phyloP scores from a whole-genome alignment of 176 grass and related monocot genomes.

The Carex parvula region DNA sequence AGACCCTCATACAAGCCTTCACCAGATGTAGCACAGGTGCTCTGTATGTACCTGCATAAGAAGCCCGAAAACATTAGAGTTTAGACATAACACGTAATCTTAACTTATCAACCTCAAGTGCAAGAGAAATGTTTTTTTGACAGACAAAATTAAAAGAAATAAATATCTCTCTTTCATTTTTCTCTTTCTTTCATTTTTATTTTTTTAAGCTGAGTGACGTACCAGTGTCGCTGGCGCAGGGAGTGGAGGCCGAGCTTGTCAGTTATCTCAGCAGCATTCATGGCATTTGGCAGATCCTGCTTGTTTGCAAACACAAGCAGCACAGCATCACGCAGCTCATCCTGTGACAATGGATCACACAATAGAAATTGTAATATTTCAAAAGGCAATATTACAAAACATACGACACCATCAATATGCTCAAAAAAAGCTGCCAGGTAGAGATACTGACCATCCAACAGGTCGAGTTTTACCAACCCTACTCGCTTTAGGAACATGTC shows the following conservation, averaged over 20 bases:
- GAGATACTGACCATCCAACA: neutral
- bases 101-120: neutral
- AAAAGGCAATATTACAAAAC: neutral
- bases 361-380: neutral
- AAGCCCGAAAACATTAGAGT: neutral
- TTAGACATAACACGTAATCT: neutral
- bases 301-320: conserved; percentile 27
- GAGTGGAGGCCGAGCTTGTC: conserved; percentile 29
- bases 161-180: neutral
- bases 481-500: neutral
- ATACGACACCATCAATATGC: neutral
- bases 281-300: conserved; percentile 30
- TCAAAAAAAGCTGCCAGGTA: neutral
- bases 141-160: neutral
- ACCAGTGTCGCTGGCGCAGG: conserved; percentile 26
- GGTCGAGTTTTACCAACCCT: neutral
- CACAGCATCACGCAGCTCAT: conserved; percentile 28
- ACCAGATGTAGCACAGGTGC: conserved; percentile 30
- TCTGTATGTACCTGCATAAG: conserved; percentile 26
- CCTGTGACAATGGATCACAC: conserved; percentile 2
- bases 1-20: conserved; percentile 34
- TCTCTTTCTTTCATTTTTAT: neutral
- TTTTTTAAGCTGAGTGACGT: neutral
- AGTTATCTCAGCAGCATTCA: conserved; percentile 31
- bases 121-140: neutral